Base-by-base conservation (phyloP, 2,329 filamentous ascomycete species). In the Colletotrichum sp. region DNA sequence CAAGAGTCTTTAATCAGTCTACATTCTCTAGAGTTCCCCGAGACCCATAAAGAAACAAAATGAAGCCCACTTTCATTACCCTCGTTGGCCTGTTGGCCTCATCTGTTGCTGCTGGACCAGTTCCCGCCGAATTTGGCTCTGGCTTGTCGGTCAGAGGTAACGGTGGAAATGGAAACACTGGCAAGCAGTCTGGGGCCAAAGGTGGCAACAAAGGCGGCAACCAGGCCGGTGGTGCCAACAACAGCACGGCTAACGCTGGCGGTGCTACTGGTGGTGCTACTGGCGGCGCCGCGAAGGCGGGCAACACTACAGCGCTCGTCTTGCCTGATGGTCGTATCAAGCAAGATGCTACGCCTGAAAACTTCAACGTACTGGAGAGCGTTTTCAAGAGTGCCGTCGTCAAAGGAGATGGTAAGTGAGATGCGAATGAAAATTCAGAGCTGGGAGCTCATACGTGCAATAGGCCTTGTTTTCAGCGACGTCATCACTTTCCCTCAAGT, bases 351-450 rank as follows among this genome's bases (percentile, higher is more conserved):
- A 76, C 73, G 1, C 39, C 76, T 16, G 75, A 75, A 36, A 76
- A 72, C 63, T 80, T 80, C 78, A 79, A 80, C 60, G 77, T 79
- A 7, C 60, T 79, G 2, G 77, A 62, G 24, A 77, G 75, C 24
- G 73, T 76, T 7, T 80, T 80, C 76, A 80, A 80, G 72, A 78
- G 78, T 28, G 79, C 78, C n/a, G 79, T 79, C 18, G 78, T 80
- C 59, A 80, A 80, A 69, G 79, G 79, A 68, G 79, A 80, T 52
- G 79, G 79, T 34, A 69, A 44, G 71, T 32, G 3, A 6, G 8
- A 30, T n/a, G 6, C 13, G 13, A n/a, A 5, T 8, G 8, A 8
- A 57, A 15, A 0, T 32, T 26, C 4, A 66, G 36, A 26, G 2
- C 15, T 15, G 32, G 8, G 8, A 12, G 21, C 69, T 60, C 39